These are phyloP conservation scores for Diplodia mutila DNA, from an alignment of 2,329 filamentous ascomycete species.

Conservation along the genomic window DNA sequence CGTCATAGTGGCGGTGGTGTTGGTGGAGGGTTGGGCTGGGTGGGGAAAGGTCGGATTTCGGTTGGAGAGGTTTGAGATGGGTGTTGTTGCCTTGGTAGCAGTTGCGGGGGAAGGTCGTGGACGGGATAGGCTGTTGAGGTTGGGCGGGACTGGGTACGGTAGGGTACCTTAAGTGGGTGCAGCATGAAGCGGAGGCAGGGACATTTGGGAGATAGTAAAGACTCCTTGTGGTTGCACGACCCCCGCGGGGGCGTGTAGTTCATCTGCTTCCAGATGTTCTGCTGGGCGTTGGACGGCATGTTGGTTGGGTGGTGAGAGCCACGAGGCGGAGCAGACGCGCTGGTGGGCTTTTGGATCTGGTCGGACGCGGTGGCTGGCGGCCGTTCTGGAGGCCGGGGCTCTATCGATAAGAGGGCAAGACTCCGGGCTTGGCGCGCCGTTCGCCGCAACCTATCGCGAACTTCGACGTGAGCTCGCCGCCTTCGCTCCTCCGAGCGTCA, in stretches of 20 bases:
- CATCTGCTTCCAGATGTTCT: conserved; percentile 57
- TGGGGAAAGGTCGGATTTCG: neutral
- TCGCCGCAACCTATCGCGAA: conserved; percentile 18
- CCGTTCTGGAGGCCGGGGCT: neutral
- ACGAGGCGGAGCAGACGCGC: neutral
- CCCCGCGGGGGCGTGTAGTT: conserved; percentile 56
- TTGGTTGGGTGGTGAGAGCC: conserved; percentile 10
- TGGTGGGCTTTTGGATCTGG: neutral
- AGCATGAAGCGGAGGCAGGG: conserved; percentile 61
- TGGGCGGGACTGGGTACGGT: neutral
- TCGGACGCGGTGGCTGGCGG: neutral
- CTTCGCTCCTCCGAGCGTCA: conserved; percentile 1
- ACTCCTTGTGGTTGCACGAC: conserved; percentile 54
- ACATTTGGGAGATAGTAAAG: conserved; percentile 48
- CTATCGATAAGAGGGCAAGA: conserved; percentile 4
- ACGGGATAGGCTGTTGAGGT: neutral
- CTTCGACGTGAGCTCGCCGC: conserved; percentile 17
- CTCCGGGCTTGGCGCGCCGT: conserved; percentile 7
- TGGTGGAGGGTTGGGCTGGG: neutral
- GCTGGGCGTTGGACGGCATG: conserved; percentile 28
- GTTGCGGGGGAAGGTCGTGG: neutral
- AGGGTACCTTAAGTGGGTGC: conserved; percentile 57
- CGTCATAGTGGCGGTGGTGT: neutral
- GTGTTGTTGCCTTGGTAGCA: neutral
- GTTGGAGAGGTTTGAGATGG: neutral